Evolutionary conservation across 1,284 basidiomycete genomes (phyloP).

Genomic region (Pterula multifida): DNA sequence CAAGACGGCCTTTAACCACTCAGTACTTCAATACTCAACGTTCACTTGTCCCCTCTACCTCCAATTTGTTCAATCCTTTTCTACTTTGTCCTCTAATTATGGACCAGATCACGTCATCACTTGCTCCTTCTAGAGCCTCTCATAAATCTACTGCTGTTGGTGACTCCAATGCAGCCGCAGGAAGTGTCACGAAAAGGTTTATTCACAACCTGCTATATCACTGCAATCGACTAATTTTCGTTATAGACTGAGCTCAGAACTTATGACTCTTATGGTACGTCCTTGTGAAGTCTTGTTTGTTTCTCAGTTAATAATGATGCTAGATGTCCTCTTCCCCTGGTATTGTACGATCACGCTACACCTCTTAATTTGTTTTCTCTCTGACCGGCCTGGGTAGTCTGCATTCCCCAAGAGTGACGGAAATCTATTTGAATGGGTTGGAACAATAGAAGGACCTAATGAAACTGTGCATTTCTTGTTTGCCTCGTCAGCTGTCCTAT

Average conservation of each 20-base stretch:
- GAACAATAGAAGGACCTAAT: slow-evolving; percentile 69
- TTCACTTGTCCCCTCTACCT: too few relatives aligned
- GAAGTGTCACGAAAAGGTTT: slow-evolving; percentile 71
- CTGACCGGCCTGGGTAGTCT: slow-evolving; percentile 34
- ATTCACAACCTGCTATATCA: slow-evolving; percentile 4
- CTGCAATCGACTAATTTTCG: slow-evolving; percentile 6
- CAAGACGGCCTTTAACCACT: too few relatives aligned
- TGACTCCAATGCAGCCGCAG: slow-evolving; percentile 41
- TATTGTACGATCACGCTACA: slow-evolving; percentile 40
- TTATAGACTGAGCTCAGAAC: slow-evolving; percentile 58
- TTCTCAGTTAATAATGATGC: not conserved
- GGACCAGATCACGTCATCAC: slow-evolving; percentile 63
- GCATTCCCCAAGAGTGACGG: slow-evolving; percentile 76
- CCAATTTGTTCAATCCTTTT: not conserved
- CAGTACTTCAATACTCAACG: too few relatives aligned
- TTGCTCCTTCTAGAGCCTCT: slow-evolving; percentile 42
- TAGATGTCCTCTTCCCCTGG: slow-evolving; percentile 80
- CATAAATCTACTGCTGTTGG: slow-evolving; percentile 42
- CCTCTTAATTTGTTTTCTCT: slow-evolving; percentile 4
- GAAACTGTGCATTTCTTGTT: slow-evolving; percentile 47
- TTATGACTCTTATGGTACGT: slow-evolving; percentile 77
- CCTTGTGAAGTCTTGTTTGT: not conserved
- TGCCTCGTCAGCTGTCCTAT: slow-evolving; percentile 5
- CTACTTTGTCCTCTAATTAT: slow-evolving; percentile 22
- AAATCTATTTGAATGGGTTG: slow-evolving; percentile 75